These are phyloP conservation scores for Lactarius akahatsu DNA, from an alignment of 768 basidiomycete species.

Conservation along the genomic window DNA sequence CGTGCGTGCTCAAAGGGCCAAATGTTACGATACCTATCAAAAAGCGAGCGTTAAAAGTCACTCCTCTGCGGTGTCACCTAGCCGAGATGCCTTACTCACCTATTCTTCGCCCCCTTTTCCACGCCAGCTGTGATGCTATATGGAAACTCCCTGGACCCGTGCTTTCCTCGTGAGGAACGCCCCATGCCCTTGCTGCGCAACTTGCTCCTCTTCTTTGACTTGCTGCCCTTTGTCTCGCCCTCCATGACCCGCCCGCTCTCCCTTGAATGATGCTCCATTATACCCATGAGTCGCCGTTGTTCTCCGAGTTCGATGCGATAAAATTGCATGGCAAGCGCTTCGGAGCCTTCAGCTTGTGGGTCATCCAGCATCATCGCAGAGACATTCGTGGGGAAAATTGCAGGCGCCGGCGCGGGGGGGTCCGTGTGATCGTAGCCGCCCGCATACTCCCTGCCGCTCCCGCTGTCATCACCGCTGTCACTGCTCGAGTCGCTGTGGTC, in stretches of 20 bases:
- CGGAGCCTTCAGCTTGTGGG: conserved; percentile 59
- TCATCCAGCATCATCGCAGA: conserved; percentile 14
- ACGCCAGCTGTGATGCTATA: conserved; percentile 95
- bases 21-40: conserved; percentile 82
- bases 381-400: conserved; percentile 14
- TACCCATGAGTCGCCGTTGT: conserved; percentile 80
- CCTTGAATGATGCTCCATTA: conserved; percentile 87
- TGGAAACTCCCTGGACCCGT: conserved; percentile 50
- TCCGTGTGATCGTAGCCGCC: neutral
- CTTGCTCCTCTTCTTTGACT: conserved; percentile 32
- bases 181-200: conserved; percentile 25
- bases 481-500: conserved; percentile 24
- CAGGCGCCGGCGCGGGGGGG: neutral
- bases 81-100: conserved; percentile 46
- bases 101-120: conserved; percentile 91
- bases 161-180: conserved; percentile 23
- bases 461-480: conserved; percentile 25
- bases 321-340: conserved; percentile 88
- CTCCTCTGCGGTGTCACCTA: neutral
- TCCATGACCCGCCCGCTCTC: conserved; percentile 45
- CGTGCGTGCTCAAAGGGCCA: conserved; percentile 98
- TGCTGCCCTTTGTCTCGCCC: conserved; percentile 14
- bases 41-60: conserved; percentile 8
- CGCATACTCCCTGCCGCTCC: conserved; percentile 9
- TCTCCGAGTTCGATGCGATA: conserved; percentile 91